Base-by-base conservation (phyloP, 139 green algal genomes). In the Mychonastes homosphaera region DNA sequence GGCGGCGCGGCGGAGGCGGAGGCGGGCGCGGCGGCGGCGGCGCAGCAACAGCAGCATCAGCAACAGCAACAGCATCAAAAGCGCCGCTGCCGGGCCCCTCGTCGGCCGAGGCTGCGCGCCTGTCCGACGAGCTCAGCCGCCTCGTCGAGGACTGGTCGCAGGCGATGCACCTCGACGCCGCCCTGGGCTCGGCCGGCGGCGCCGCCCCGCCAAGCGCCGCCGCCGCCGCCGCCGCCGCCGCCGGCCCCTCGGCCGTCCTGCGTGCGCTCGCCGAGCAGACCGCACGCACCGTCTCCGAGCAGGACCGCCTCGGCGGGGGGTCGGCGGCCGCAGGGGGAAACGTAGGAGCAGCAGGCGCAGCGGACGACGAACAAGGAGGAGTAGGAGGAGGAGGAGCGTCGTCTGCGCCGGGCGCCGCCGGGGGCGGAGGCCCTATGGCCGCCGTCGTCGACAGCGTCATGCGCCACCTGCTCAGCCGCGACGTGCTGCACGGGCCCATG, bases 401-500 rank as follows among this genome's bases (percentile, higher is more conserved):
- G 44, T 56, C n/a, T 19, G 45, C 3, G 33, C 23, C 16, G 32
- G 61, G 58, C 16, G 49, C 47, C 5, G 56, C 51, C 45, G 73
- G 35, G 15, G 50, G 41, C 8, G 52, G 56, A 2, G 48, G 60
- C 2, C 62, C 65, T 35, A 69, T 88, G 62, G 62, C 71, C 32
- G 62, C 76, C 36, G 72, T 94, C 33, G 76, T 88, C 5, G 78
- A 91, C 43, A 69, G 70, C 41, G 79, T 94, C 46, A 89, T 94
- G 81, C 78, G 83, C 35, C 79, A 90, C 63, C 72, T 94, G 58
- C 73, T 94, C 55, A 84, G 76, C 62, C 92, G 92, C 69, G 84
- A 94, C 4, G 82, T 94, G 53, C 72, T 94, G 61, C 87, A 91
- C 43, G 61, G 82, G 36, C 83, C 86, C 4, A 83, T 91, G 58